Conservation (phyloP, 2,329 filamentous ascomycete genomes). For the Botrytis cinerea region DNA sequence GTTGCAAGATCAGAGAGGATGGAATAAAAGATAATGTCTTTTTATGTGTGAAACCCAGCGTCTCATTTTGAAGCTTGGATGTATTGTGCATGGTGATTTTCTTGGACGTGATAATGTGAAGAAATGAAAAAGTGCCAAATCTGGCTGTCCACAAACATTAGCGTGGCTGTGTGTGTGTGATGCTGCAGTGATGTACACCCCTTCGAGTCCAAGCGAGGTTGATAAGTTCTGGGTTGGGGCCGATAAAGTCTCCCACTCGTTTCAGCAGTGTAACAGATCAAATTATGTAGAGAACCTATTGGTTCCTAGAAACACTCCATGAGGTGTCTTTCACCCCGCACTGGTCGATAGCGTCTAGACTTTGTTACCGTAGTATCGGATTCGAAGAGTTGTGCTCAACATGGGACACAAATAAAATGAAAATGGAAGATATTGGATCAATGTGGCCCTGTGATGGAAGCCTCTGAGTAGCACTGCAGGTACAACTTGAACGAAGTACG, state of each 20-base stretch:
- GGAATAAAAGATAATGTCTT: conserved; percentile 30
- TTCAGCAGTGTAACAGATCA: conserved; percentile 21
- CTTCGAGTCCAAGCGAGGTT: conserved; percentile 14
- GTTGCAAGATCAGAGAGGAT: conserved; percentile 26
- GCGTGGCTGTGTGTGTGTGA: conserved; percentile 15
- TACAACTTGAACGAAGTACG: not conserved
- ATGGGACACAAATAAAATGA: not conserved
- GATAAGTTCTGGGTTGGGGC: not conserved
- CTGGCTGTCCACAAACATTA: conserved; percentile 10
- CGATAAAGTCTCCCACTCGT: conserved; percentile 1
- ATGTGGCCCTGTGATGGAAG: conserved; percentile 1
- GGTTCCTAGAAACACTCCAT: not conserved
- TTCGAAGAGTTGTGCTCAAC: conserved; percentile 15
- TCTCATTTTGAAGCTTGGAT: conserved; percentile 12
- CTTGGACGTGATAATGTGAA: not conserved
- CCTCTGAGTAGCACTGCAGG: not conserved
- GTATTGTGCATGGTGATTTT: conserved; percentile 12
- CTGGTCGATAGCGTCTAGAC: conserved; percentile 17
- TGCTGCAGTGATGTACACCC: not conserved
- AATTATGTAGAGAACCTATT: not conserved
- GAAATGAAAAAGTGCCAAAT: not conserved
- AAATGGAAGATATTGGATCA: conserved; percentile 2
- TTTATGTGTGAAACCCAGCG: conserved; percentile 17
- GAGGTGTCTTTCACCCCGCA: not conserved
- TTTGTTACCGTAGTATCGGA: conserved; percentile 9